Base-by-base conservation (phyloP, 1,284 basidiomycete genomes). In the Cryptococcus maquisensis region DNA sequence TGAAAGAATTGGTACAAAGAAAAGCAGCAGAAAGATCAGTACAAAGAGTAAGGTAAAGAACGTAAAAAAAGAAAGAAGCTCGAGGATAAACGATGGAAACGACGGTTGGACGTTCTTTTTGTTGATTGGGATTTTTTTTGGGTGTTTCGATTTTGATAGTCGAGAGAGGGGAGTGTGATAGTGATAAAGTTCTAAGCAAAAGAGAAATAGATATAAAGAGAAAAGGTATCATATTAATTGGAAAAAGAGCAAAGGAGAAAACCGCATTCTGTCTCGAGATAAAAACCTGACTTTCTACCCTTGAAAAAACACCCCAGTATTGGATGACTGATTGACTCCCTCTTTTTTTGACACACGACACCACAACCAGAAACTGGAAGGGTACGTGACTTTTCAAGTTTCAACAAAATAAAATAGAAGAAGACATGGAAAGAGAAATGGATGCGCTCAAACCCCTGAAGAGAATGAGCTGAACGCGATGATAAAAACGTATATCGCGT, bases 371-470 rank as follows among this genome's bases (percentile, higher is more conserved):
- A 41, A 28, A 41, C 16, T 15, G 20, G 16, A 39, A 8, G 15
- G 20, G 48, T 13, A 41, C 28, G 28, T 20, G 20, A 40, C 41
- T 24, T n/a, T 32, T 39, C 24, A 49, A 49, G 35, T 23, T 49
- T 21, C 18, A 18, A 20, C 15, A 35, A 24, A 37, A 28, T n/a
- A 24, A 21, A 23, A 28, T 38, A 47, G 40, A 10, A 26, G 16
- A 47, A 40, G 32, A 37, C 21, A 55, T 36, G 49, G 20, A 47
- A 59, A 50, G 36, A 49, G 51, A 35, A 37, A 35, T 40, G 39
- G 39, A 40, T 18, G 39, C 6, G n/a, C 8, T 40, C 39, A n/a
- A 40, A 9, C 39, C 21, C n/a, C n/a, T n/a, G n/a, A 16, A n/a
- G 21, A 16, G 21, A n/a, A 21, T 40, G 39, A 40, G 39, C 39